phyloP scores from a whole-genome alignment of 805 yeast species.

The Vanderwaltozyma yarrowii region DNA sequence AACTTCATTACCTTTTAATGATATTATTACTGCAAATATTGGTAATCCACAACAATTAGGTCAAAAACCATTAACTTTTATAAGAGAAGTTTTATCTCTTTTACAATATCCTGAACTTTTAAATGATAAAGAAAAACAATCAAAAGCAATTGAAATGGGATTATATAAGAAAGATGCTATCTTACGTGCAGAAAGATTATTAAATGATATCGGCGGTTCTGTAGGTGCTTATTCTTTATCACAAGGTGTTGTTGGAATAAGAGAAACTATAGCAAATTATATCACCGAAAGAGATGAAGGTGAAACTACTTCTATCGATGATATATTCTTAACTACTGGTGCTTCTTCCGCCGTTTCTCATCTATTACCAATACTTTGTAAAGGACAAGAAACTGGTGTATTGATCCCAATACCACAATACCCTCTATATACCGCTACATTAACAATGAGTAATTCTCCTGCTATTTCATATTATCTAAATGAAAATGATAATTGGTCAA shows the following conservation, averaged over 20 bases:
- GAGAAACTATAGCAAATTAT: constrained; percentile 73
- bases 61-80: constrained; percentile 88
- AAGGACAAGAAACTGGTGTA: constrained; percentile 60
- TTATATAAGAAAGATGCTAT: constrained; percentile 57
- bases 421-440: constrained; percentile 89
- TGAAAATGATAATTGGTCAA: constrained; percentile 76
- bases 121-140: constrained; percentile 9
- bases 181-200: constrained; percentile 52
- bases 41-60: constrained; percentile 97
- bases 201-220: constrained; percentile 54
- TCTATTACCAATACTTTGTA: constrained; percentile 58
- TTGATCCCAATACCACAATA: constrained; percentile 96
- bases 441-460: constrained; percentile 68
- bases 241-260: constrained; percentile 67
- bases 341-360: constrained; percentile 91
- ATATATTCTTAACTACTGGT: constrained; percentile 81
- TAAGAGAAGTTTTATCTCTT: constrained; percentile 78
- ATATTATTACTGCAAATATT: constrained; percentile 80
- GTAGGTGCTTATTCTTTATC: constrained; percentile 94
- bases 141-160: neutral
- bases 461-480: constrained; percentile 80
- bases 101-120: constrained; percentile 77
- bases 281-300: constrained; percentile 75
- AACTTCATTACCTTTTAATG: constrained; percentile 59
- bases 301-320: constrained; percentile 50